These are phyloP conservation scores for Bruguiera sexangula DNA, from an alignment of 345 rosid species.

Conservation along the genomic window DNA sequence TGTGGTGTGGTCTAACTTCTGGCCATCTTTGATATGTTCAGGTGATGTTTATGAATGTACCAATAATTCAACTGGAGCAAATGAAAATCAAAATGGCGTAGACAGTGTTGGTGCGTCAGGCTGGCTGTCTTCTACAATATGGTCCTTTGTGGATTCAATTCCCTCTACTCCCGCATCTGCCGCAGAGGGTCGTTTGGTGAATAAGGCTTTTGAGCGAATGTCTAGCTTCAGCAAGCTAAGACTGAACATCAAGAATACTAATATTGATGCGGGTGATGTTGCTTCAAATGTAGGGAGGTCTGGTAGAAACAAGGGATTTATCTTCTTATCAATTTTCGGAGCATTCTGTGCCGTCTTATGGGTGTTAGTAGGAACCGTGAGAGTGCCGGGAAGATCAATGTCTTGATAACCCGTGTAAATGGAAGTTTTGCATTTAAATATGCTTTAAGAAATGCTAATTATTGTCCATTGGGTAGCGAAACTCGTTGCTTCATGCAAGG, in stretches of 20 bases:
- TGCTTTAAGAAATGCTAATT: background rate
- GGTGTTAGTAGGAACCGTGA: slow-evolving; percentile 51
- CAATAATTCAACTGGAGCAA: slow-evolving; percentile 16
- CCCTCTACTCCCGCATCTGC: slow-evolving; percentile 87
- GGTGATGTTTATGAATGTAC: slow-evolving; percentile 31
- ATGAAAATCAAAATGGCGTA: slow-evolving; percentile 28
- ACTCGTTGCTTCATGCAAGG: background rate
- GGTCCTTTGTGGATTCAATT: slow-evolving; percentile 79
- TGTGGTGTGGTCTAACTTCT: slow-evolving; percentile 17
- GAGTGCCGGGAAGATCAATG: slow-evolving; percentile 15
- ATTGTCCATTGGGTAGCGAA: background rate
- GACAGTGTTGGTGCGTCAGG: slow-evolving; percentile 37
- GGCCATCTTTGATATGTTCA: slow-evolving; percentile 33
- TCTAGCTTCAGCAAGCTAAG: slow-evolving; percentile 61
- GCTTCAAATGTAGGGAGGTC: slow-evolving; percentile 27
- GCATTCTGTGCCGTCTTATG: slow-evolving; percentile 54
- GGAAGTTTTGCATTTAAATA: background rate
- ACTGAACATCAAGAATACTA: slow-evolving; percentile 28
- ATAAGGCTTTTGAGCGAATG: slow-evolving; percentile 59
- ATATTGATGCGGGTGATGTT: slow-evolving; percentile 20
- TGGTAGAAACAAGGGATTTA: slow-evolving; percentile 34
- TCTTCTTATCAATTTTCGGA: slow-evolving; percentile 50
- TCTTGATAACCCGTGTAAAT: background rate
- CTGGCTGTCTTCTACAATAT: slow-evolving; percentile 58
- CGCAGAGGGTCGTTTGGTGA: slow-evolving; percentile 61